A percentile compares a stretch with the other conserved stretches of the same genome.
Evolutionary conservation across 495 filamentous ascomycete genomes (phyloP).

Genomic region (Neurospora tetrasperma): DNA sequence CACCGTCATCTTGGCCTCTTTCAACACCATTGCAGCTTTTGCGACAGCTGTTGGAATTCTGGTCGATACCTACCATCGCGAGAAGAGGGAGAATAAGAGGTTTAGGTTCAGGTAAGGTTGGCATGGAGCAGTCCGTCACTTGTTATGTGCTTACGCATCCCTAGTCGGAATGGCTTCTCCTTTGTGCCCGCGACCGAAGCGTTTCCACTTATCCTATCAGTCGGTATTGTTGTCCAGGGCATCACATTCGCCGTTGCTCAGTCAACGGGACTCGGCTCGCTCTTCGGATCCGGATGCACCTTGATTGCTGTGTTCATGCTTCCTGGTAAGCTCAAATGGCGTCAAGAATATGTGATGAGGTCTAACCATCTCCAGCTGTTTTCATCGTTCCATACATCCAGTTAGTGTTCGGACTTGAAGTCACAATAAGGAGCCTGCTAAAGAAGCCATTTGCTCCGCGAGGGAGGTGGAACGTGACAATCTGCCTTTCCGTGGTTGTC

Average conservation of each 20-base stretch:
- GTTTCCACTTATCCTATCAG: constrained; percentile 36
- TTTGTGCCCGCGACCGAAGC: constrained; percentile 31
- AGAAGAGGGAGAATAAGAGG: constrained; percentile 23
- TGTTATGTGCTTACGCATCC: constrained; percentile 7
- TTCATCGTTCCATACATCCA: constrained; percentile 41
- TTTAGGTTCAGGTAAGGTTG: constrained; percentile 21
- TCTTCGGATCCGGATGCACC: constrained; percentile 32
- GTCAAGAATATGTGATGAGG: neutral
- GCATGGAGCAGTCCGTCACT: neutral
- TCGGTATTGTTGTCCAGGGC: constrained; percentile 36
- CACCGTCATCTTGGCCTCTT: constrained; percentile 37
- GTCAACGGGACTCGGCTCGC: constrained; percentile 29
- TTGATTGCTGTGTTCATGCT: constrained; percentile 35
- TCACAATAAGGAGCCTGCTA: constrained; percentile 29
- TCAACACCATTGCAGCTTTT: constrained; percentile 38
- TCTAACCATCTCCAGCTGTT: constrained; percentile 26
- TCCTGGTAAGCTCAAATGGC: constrained; percentile 28
- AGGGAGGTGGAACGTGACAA: constrained; percentile 32
- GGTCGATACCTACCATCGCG: constrained; percentile 30
- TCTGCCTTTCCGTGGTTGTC: constrained; percentile 31
- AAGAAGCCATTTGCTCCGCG: constrained; percentile 30
- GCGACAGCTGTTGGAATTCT: constrained; percentile 35
- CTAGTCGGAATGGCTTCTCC: constrained; percentile 23
- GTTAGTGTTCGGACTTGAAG: constrained; percentile 34
- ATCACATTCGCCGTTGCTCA: constrained; percentile 36